Evolutionary conservation across 202 grass and related monocot genomes (phyloP).

Genomic region (Saccharum hybrid): DNA sequence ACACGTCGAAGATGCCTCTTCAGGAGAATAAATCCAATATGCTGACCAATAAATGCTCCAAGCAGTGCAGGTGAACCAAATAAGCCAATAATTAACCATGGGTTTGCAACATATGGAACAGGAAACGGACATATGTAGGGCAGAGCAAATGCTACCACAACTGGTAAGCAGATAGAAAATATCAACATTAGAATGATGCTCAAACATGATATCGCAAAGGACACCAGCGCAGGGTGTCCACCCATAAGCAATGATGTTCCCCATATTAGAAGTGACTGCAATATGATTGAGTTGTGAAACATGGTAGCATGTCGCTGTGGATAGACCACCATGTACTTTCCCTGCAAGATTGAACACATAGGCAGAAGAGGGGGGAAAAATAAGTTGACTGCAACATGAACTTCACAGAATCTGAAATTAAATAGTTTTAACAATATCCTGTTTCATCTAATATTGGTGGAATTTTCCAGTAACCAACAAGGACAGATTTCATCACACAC

Average conservation of each 20-base stretch:
- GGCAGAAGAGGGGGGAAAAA: slow-evolving; percentile 16
- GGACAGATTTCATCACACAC: slow-evolving; percentile 10
- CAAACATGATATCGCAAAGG: slow-evolving; percentile 77
- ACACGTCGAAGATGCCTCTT: slow-evolving; percentile 52
- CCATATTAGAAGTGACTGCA: slow-evolving; percentile 90
- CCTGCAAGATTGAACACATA: slow-evolving; percentile 56
- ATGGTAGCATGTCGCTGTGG: slow-evolving; percentile 71
- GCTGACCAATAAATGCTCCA: slow-evolving; percentile 89
- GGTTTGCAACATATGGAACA: slow-evolving; percentile 71
- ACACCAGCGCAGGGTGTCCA: slow-evolving; percentile 62
- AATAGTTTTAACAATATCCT: neutral
- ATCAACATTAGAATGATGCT: slow-evolving; percentile 75
- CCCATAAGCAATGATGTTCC: slow-evolving; percentile 89
- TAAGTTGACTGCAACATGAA: slow-evolving; percentile 11
- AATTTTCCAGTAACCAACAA: slow-evolving; percentile 11
- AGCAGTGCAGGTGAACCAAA: slow-evolving; percentile 90
- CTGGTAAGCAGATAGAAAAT: slow-evolving; percentile 72
- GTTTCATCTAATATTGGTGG: slow-evolving; percentile 9
- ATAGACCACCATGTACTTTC: slow-evolving; percentile 95
- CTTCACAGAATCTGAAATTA: neutral
- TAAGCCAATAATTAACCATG: slow-evolving; percentile 91
- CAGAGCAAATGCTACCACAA: slow-evolving; percentile 69
- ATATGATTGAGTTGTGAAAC: slow-evolving; percentile 94
- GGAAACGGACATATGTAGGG: slow-evolving; percentile 71
- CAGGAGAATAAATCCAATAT: slow-evolving; percentile 72